Evolutionary conservation across 352 stramenopile species (phyloP), one percentile per base, ranked within the genome.

Genomic region (Pythium dissotocum): DNA sequence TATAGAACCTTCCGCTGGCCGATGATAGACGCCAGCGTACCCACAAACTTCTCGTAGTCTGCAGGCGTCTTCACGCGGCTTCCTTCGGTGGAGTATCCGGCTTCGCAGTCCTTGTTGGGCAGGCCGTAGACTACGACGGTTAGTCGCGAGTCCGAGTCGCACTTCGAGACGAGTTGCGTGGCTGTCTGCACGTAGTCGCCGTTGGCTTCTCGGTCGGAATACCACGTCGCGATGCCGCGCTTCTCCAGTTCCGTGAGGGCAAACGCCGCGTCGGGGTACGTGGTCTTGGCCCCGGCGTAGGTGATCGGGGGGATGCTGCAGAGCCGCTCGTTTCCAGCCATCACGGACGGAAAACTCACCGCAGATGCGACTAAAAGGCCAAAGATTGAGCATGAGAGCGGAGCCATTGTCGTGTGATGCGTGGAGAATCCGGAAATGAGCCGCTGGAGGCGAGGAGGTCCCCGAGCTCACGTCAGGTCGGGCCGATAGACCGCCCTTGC

Each of bases 81-180:
- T 16, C 73, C 76, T 4, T 48, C 65, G 0, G 63, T 77, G 26
- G 85, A 93, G 24, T 77, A 78, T 2, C 72, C 68, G 13, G 72
- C 75, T 12, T 73, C 66, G 58, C 83, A 94, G 66, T 94, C 86
- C 67, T 94, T 94, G 67, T 84, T 83, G 28, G 86, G 86, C 26
- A 94, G 69, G 8, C 80, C 86, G 61, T 94, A 92, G 0, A 94
- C 82, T 8, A 88, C 77, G 38, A 93, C 75, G 2, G 51, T 84
- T 32, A 91, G 69, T 9, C 81, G 76, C 26, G 77, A 74, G 59
- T 76, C 70, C 44, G 77, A 70, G 0, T 62, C 69, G 44, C 82
- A 90, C 6, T 40, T 62, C 8, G 81, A 77, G 26, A 90, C 36
- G 21, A 63, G 64, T 46, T 65, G 63, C 21, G 56, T 54, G 6